A percentile compares a stretch with the other conserved stretches of the same genome.
Evolutionary conservation across 768 basidiomycete genomes (phyloP).

Genomic region (Boletus huronensis): DNA sequence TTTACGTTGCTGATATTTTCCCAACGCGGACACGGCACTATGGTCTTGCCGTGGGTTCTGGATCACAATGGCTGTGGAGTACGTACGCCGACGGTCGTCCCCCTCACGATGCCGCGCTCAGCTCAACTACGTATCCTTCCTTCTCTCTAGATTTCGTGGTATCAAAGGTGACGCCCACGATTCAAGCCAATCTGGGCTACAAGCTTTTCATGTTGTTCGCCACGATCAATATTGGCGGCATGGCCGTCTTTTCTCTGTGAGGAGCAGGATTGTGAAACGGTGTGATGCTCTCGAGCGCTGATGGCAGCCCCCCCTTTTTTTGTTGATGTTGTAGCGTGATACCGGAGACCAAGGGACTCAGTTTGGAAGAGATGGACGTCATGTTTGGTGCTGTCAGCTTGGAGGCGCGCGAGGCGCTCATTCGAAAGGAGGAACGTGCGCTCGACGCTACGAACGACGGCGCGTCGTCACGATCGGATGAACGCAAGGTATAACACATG

Average conservation of each 20-base stretch:
- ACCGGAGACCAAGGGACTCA: slow-evolving; percentile 60
- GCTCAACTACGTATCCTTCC: not conserved
- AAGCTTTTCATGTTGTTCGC: slow-evolving; percentile 79
- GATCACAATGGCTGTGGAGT: slow-evolving; percentile 85
- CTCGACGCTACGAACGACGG: slow-evolving; percentile 6
- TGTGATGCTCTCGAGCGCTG: not conserved
- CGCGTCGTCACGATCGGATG: not conserved
- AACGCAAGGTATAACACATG: not conserved
- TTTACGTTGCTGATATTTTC: slow-evolving; percentile 83
- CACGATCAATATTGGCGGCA: slow-evolving; percentile 67
- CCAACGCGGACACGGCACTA: slow-evolving; percentile 80
- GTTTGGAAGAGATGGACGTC: slow-evolving; percentile 54
- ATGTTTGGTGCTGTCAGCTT: slow-evolving; percentile 55
- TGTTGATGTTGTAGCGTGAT: slow-evolving; percentile 50
- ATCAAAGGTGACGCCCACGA: slow-evolving; percentile 63
- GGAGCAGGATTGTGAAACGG: slow-evolving; percentile 2
- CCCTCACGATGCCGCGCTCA: not conserved
- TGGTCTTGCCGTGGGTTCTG: slow-evolving; percentile 70
- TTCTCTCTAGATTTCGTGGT: slow-evolving; percentile 59
- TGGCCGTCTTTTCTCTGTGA: slow-evolving; percentile 65
- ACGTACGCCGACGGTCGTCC: slow-evolving; percentile 20
- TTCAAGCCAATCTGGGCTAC: slow-evolving; percentile 60
- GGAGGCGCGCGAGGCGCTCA: slow-evolving; percentile 52
- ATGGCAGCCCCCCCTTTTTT: too few relatives aligned
- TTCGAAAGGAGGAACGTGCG: slow-evolving; percentile 43